phyloP scores from a whole-genome alignment of 169 alveolate genomes.

The Plasmodium gaboni region DNA sequence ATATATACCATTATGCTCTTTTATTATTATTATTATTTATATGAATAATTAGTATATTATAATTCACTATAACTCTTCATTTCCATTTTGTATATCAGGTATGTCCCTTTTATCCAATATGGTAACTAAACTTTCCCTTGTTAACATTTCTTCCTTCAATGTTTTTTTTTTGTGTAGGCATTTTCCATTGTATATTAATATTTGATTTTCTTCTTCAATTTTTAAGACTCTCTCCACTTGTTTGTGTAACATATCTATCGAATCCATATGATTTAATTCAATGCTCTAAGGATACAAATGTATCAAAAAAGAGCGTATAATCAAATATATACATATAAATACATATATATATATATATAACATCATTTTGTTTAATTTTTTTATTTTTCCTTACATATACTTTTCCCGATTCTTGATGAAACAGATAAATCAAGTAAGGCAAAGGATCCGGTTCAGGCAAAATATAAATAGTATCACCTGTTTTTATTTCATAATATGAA shows the following conservation, averaged over 20 bases:
- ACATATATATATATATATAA: not conserved
- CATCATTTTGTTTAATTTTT: not conserved
- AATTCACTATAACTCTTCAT: slow-evolving; percentile 4
- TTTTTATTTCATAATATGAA: slow-evolving; percentile 27
- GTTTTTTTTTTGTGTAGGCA: slow-evolving; percentile 39
- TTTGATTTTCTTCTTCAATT: slow-evolving; percentile 66
- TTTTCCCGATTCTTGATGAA: slow-evolving; percentile 56
- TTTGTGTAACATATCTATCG: slow-evolving; percentile 37
- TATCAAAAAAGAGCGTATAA: not conserved
- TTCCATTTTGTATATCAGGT: slow-evolving; percentile 45
- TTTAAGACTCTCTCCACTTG: slow-evolving; percentile 36
- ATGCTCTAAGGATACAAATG: slow-evolving; percentile 34
- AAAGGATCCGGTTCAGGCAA: slow-evolving; percentile 63
- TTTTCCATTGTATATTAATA: slow-evolving; percentile 33
- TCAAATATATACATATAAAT: not conserved
- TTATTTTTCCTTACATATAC: slow-evolving; percentile 29
- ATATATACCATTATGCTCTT: not conserved
- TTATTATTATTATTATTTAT: too few relatives aligned
- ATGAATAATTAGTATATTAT: not conserved
- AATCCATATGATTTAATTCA: slow-evolving; percentile 42
- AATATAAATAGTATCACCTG: slow-evolving; percentile 42
- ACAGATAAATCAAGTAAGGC: slow-evolving; percentile 49
- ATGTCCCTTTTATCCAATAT: slow-evolving; percentile 50
- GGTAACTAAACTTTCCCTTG: slow-evolving; percentile 60
- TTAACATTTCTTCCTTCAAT: slow-evolving; percentile 26